Evolutionary conservation across 23 red algal genomes (phyloP).

Genomic region (Gracilaria domingensis): DNA sequence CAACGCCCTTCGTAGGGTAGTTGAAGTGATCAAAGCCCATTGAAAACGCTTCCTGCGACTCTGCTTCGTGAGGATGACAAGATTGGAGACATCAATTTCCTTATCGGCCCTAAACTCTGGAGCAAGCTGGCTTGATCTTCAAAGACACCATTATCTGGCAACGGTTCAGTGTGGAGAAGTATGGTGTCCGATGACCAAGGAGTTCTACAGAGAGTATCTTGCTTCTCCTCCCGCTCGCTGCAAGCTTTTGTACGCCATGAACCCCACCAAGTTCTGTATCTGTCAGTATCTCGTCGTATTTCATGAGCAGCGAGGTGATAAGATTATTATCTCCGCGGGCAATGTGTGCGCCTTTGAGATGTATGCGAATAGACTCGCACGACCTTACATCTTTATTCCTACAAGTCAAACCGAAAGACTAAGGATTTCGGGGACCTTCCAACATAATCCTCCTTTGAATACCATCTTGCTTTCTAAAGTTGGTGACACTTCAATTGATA

Average conservation of each 20-base stretch:
- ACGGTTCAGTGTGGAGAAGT: slow-evolving; percentile 99
- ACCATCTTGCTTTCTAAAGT: slow-evolving; percentile 97
- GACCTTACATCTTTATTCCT: slow-evolving; percentile 94
- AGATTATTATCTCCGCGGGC: slow-evolving; percentile 98
- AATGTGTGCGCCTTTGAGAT: slow-evolving; percentile 92
- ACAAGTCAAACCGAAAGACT: slow-evolving; percentile 94
- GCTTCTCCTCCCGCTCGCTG: slow-evolving; percentile 62
- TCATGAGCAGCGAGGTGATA: slow-evolving; percentile 94
- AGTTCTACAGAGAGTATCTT: slow-evolving; percentile 97
- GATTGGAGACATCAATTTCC: slow-evolving; percentile 95
- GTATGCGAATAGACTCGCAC: slow-evolving; percentile 77
- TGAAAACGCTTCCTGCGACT: slow-evolving; percentile 94
- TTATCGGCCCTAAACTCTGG: slow-evolving; percentile 99
- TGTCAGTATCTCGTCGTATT: slow-evolving; percentile 93
- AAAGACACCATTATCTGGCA: slow-evolving; percentile 90
- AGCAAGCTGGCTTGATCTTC: slow-evolving; percentile 98
- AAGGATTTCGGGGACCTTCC: slow-evolving; percentile 91
- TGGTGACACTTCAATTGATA: slow-evolving; percentile 97
- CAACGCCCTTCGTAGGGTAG: slow-evolving; percentile 95
- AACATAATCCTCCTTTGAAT: slow-evolving; percentile 81
- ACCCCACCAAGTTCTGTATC: slow-evolving; percentile 95
- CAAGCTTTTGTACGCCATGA: slow-evolving; percentile 99
- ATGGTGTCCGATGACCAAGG: slow-evolving; percentile 99
- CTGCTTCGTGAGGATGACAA: slow-evolving; percentile 95
- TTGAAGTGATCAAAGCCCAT: slow-evolving; percentile 96